phyloP scores from a whole-genome alignment of 495 filamentous ascomycete genomes.

The Talaromyces ruber region DNA sequence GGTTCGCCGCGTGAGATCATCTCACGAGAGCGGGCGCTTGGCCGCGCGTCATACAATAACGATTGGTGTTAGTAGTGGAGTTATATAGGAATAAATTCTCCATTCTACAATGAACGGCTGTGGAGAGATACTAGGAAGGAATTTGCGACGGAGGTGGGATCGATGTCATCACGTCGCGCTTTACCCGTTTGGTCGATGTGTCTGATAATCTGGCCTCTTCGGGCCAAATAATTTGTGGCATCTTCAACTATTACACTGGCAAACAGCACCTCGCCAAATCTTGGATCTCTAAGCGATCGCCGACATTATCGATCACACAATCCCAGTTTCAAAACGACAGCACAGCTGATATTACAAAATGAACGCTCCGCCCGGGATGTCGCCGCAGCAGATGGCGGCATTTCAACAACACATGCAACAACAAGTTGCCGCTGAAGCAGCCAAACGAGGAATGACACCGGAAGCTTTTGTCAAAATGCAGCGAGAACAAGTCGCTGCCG shows the following conservation, averaged over 20 bases:
- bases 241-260: background rate
- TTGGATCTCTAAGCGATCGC: background rate
- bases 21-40: background rate
- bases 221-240: background rate
- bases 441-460: slow-evolving; percentile 66
- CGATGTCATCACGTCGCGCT: background rate
- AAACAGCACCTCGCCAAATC: background rate
- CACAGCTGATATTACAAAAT: slow-evolving; percentile 20
- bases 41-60: background rate
- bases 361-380: slow-evolving; percentile 55
- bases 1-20: background rate
- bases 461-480: slow-evolving; percentile 60
- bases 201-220: slow-evolving; percentile 8
- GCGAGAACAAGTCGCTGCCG: slow-evolving; percentile 46
- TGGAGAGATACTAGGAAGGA: background rate
- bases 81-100: background rate
- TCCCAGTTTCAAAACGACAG: background rate
- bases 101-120: background rate
- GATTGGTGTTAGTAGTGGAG: background rate
- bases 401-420: slow-evolving; percentile 89
- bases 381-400: slow-evolving; percentile 71
- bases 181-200: slow-evolving; percentile 1
- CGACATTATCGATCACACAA: background rate
- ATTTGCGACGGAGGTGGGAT: background rate
- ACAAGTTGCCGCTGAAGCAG: slow-evolving; percentile 68